Evolutionary conservation across 2,329 filamentous ascomycete species (phyloP).

Genomic region (Pseudogymnoascus sp.): DNA sequence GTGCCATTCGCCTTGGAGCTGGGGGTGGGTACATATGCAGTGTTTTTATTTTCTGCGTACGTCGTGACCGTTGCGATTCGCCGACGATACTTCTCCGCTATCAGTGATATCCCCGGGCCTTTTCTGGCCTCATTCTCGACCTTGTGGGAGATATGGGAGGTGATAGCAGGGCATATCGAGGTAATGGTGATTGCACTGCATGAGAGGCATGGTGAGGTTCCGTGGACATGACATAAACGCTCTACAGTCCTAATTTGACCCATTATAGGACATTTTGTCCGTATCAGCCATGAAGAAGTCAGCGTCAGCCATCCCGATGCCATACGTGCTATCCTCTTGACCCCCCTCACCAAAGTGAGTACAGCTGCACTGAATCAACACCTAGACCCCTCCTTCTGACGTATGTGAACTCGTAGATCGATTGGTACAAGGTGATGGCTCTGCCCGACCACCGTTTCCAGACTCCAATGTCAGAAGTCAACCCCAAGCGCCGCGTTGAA

Average conservation of each 20-base stretch:
- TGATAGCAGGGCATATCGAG: constrained; percentile 32
- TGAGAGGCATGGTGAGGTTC: constrained; percentile 30
- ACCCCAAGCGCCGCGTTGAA: constrained; percentile 29
- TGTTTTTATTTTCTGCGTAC: neutral
- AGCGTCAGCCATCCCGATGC: constrained; percentile 35
- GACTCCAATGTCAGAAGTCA: constrained; percentile 32
- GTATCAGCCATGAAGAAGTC: constrained; percentile 36
- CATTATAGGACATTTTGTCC: constrained; percentile 31
- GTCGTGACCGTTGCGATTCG: neutral
- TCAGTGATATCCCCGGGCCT: constrained; percentile 35
- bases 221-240: neutral
- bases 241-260: neutral
- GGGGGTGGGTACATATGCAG: neutral
- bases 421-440: constrained; percentile 23
- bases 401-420: neutral
- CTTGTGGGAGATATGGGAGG: constrained; percentile 32
- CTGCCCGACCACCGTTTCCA: constrained; percentile 34
- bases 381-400: neutral
- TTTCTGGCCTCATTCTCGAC: constrained; percentile 32
- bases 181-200: constrained; percentile 30
- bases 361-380: too few relatives aligned
- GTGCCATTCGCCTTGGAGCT: neutral
- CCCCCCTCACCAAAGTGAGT: constrained; percentile 27
- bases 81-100: constrained; percentile 37
- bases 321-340: constrained; percentile 29